These are phyloP conservation scores for Fusarium veterinarium DNA, from an alignment of 2,329 filamentous ascomycete genomes.

Conservation along the genomic window DNA sequence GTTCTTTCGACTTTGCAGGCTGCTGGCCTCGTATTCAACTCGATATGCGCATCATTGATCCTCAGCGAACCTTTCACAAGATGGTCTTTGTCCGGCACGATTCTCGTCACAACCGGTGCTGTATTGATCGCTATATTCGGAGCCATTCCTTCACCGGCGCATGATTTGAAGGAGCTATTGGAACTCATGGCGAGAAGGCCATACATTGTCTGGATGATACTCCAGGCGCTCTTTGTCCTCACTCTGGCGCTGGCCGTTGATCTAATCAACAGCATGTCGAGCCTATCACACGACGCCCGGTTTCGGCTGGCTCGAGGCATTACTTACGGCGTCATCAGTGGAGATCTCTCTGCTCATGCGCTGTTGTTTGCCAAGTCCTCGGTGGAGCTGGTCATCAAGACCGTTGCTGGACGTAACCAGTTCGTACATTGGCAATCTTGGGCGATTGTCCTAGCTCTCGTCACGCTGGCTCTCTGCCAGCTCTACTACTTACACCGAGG, in stretches of 20 bases:
- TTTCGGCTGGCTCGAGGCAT: conserved; percentile 84
- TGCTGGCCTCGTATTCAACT: conserved; percentile 97
- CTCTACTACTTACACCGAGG: conserved; percentile 96
- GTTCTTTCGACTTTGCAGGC: conserved; percentile 96
- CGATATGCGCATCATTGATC: conserved; percentile 93
- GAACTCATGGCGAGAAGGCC: conserved; percentile 76
- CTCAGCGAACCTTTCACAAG: conserved; percentile 93
- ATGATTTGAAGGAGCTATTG: conserved; percentile 85
- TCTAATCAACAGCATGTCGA: conserved; percentile 63
- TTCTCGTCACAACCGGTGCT: conserved; percentile 89
- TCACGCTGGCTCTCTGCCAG: conserved; percentile 86
- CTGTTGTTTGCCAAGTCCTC: conserved; percentile 95
- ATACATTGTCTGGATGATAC: conserved; percentile 90
- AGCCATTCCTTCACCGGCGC: conserved; percentile 91
- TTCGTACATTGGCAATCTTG: conserved; percentile 97
- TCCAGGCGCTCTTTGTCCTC: conserved; percentile 79
- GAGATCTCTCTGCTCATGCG: conserved; percentile 92
- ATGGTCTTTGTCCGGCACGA: conserved; percentile 90
- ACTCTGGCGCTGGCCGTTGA: conserved; percentile 73
- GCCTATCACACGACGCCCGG: conserved; percentile 68
- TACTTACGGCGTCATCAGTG: conserved; percentile 89
- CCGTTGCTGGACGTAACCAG: conserved; percentile 88
- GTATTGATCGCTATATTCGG: conserved; percentile 93
- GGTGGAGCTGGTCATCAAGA: conserved; percentile 90
- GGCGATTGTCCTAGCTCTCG: conserved; percentile 85